phyloP scores from a whole-genome alignment of 495 filamentous ascomycete species.

The Penicillium cosmopolitanum region DNA sequence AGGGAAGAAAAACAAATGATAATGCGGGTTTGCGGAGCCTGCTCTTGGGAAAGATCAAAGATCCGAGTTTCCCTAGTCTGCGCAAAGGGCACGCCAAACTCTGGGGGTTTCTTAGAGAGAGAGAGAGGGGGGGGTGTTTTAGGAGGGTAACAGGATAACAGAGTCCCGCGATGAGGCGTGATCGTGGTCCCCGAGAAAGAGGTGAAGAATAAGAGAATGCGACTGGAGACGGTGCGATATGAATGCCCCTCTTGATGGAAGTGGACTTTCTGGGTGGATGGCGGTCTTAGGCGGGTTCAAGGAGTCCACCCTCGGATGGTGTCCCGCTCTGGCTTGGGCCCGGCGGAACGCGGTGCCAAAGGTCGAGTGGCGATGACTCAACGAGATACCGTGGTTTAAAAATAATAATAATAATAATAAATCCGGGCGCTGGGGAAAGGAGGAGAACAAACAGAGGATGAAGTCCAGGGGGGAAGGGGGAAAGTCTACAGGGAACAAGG shows the following conservation, averaged over 20 bases:
- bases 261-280: constrained; percentile 35
- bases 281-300: constrained; percentile 42
- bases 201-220: constrained; percentile 45
- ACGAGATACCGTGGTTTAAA: background rate
- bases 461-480: background rate
- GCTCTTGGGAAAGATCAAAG: constrained; percentile 10
- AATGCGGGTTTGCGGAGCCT: constrained; percentile 4
- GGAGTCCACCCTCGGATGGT: constrained; percentile 48
- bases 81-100: constrained; percentile 46
- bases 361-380: constrained; percentile 22
- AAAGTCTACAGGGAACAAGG: background rate
- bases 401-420: no score
- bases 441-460: background rate
- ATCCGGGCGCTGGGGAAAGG: background rate
- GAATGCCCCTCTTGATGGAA: constrained; percentile 52
- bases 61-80: constrained; percentile 43
- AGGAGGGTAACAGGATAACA: constrained; percentile 36
- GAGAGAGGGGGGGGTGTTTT: background rate
- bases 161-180: constrained; percentile 42
- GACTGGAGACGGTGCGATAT: constrained; percentile 29
- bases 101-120: constrained; percentile 33
- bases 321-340: constrained; percentile 46
- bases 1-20: constrained; percentile 38
- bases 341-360: constrained; percentile 34
- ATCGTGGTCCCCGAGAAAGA: constrained; percentile 42